Evolutionary conservation across 1,284 basidiomycete species (phyloP).

Genomic region (Volvariella volvacea): DNA sequence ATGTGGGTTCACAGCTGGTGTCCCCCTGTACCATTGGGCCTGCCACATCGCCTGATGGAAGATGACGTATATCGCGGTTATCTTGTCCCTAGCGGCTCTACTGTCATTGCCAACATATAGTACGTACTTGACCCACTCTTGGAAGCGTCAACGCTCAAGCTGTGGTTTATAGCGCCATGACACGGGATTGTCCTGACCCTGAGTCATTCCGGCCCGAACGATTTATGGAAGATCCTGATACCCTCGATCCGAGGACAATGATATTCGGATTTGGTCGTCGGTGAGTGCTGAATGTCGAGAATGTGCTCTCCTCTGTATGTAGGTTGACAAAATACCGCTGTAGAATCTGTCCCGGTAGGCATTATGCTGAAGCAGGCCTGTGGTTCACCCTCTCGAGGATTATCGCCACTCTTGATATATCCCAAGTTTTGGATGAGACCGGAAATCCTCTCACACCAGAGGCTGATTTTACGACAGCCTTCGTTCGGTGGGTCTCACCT

Average conservation of each 20-base stretch:
- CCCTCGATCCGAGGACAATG: slow-evolving; percentile 31
- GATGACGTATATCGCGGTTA: slow-evolving; percentile 44
- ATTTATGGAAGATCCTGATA: slow-evolving; percentile 24
- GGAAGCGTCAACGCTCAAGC: neutral
- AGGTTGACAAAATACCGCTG: slow-evolving; percentile 3
- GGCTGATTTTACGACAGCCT: slow-evolving; percentile 25
- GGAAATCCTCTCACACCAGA: slow-evolving; percentile 21
- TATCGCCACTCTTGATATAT: slow-evolving; percentile 28
- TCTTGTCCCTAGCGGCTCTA: slow-evolving; percentile 37
- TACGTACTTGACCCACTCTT: slow-evolving; percentile 15
- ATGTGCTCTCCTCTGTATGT: neutral
- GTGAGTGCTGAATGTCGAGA: slow-evolving; percentile 18
- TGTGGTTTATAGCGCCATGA: slow-evolving; percentile 25
- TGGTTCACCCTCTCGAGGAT: slow-evolving; percentile 29
- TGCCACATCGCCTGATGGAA: slow-evolving; percentile 43
- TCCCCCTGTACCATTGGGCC: slow-evolving; percentile 34
- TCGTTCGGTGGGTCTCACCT: slow-evolving; percentile 27
- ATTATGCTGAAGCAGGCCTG: slow-evolving; percentile 30
- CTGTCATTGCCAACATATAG: slow-evolving; percentile 44
- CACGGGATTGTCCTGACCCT: slow-evolving; percentile 32
- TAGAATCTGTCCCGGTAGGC: slow-evolving; percentile 36
- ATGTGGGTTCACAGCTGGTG: slow-evolving; percentile 28
- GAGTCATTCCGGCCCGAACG: slow-evolving; percentile 31
- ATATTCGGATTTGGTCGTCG: slow-evolving; percentile 40
- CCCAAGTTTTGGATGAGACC: slow-evolving; percentile 22